These are phyloP conservation scores for Helotiales sp. DNA, from an alignment of 2,329 filamentous ascomycete genomes.

Conservation along the genomic window DNA sequence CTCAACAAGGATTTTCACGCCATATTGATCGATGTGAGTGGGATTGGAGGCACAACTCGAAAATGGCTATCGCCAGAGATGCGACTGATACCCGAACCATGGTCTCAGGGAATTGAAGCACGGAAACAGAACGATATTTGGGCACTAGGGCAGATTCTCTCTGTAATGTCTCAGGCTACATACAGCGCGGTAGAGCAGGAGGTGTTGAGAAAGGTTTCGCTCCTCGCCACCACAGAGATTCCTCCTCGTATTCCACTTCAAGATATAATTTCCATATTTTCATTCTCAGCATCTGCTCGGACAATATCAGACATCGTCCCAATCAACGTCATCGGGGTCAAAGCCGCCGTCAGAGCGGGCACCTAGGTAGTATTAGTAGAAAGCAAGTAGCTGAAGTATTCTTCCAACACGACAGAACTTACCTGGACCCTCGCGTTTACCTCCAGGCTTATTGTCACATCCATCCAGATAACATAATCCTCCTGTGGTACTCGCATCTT, in stretches of 20 bases:
- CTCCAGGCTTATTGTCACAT: slow-evolving; percentile 15
- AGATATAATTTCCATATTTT: neutral
- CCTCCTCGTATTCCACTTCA: slow-evolving; percentile 15
- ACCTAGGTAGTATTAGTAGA: slow-evolving; percentile 7
- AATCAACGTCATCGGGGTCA: slow-evolving; percentile 23
- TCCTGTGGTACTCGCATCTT: slow-evolving; percentile 18
- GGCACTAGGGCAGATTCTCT: slow-evolving; percentile 29
- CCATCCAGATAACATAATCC: slow-evolving; percentile 9
- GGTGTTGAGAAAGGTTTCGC: slow-evolving; percentile 10
- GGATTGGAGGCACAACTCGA: slow-evolving; percentile 29
- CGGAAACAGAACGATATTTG: slow-evolving; percentile 35
- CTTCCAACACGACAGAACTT: slow-evolving; percentile 6
- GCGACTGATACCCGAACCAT: slow-evolving; percentile 23
- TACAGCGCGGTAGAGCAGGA: slow-evolving; percentile 10
- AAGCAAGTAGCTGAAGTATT: neutral
- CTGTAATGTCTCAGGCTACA: slow-evolving; percentile 17
- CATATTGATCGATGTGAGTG: slow-evolving; percentile 35
- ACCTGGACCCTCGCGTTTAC: slow-evolving; percentile 17
- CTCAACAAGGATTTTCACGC: slow-evolving; percentile 24
- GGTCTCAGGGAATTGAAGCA: slow-evolving; percentile 27
- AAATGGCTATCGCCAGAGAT: slow-evolving; percentile 37
- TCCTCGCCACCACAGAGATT: slow-evolving; percentile 13
- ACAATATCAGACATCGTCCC: slow-evolving; percentile 17
- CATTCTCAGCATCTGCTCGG: slow-evolving; percentile 2
- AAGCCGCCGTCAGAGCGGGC: slow-evolving; percentile 20